Conservation (phyloP, 2,329 filamentous ascomycete genomes). For the Ambrosiella beaveri region DNA sequence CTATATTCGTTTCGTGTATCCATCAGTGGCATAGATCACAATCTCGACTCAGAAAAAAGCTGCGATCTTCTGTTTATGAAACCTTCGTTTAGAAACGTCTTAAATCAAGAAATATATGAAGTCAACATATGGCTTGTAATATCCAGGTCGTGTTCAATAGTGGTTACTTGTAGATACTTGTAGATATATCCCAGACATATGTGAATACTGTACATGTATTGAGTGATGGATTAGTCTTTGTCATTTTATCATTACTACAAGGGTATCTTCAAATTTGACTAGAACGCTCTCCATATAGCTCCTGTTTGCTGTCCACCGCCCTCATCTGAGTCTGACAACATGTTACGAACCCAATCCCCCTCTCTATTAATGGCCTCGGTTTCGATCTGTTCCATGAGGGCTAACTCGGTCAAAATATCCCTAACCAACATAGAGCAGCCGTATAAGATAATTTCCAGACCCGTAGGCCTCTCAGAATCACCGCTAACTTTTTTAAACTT, state of each 20-base stretch:
- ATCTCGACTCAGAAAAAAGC: too few species aligned
- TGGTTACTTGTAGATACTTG: too few species aligned
- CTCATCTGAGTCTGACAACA: slow-evolving; percentile 24
- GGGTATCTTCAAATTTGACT: neutral
- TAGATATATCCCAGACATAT: too few species aligned
- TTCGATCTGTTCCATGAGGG: slow-evolving; percentile 45
- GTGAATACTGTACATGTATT: too few species aligned
- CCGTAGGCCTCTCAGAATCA: slow-evolving; percentile 16
- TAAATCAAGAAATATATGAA: too few species aligned
- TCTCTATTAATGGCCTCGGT: slow-evolving; percentile 38
- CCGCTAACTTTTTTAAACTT: slow-evolving; percentile 7
- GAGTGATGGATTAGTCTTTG: neutral
- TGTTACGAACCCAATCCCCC: slow-evolving; percentile 42
- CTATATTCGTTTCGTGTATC: too few species aligned
- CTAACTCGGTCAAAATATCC: slow-evolving; percentile 45
- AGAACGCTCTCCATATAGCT: slow-evolving; percentile 30
- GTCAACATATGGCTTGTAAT: too few species aligned
- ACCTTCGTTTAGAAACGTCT: too few species aligned
- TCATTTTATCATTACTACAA: neutral
- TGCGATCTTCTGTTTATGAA: too few species aligned
- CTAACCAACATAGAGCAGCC: slow-evolving; percentile 32
- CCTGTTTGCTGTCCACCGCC: slow-evolving; percentile 22
- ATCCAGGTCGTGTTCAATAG: too few species aligned
- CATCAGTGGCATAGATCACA: too few species aligned
- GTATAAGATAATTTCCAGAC: slow-evolving; percentile 30